Evolutionary conservation across 139 green algal species (phyloP), one percentile per base, ranked within the genome.

Genomic region (Volvox reticuliferus): DNA sequence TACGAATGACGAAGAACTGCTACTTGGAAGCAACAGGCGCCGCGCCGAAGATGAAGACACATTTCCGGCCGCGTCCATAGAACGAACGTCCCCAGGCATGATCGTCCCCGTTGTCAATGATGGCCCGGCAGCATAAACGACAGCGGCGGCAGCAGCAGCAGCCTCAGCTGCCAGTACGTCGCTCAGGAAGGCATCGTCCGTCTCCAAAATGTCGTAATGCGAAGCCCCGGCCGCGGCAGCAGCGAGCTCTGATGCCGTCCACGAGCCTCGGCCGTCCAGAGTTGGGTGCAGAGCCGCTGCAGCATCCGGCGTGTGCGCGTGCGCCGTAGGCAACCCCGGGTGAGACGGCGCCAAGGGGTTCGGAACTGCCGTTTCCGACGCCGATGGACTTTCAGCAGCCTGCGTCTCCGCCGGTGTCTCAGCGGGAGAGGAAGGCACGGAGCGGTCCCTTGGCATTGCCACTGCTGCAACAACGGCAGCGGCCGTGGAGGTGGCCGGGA

Each of bases 1-100:
- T 12, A 69, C 85, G 2, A 71, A 55, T 1, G 85, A 89, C 18
- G 85, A 89, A 9, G 69, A 21, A 28, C 36, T 82, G 85, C 85
- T 89, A 68, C 28, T 28, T 50, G 80, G 85, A 17, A 71, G n/a
- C 85, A 37, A 30, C 37, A 44, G 68, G 37, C 50, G 50, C 24
- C 78, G 36, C 1, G 19, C 16, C 14, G 33, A 35, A 63, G 21
- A 35, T 28, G 77, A 3, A 13, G 12, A n/a, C 33, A n/a, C 33
- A 1, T 82, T 36, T 36, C 61, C 21, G 17, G 61, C 24, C 32
- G 30, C 77, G 33, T 61, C 77, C 16, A 20, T 1, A 35, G 44
- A 1, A 21, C 24, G 12, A 44, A 44, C 79, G 28, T 55, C 26
- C 50, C 9, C 79, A 44, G 50, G 3, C 50, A 44, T 24, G 19